phyloP scores from a whole-genome alignment of 768 basidiomycete genomes.

The Nidularia pulvinata region DNA sequence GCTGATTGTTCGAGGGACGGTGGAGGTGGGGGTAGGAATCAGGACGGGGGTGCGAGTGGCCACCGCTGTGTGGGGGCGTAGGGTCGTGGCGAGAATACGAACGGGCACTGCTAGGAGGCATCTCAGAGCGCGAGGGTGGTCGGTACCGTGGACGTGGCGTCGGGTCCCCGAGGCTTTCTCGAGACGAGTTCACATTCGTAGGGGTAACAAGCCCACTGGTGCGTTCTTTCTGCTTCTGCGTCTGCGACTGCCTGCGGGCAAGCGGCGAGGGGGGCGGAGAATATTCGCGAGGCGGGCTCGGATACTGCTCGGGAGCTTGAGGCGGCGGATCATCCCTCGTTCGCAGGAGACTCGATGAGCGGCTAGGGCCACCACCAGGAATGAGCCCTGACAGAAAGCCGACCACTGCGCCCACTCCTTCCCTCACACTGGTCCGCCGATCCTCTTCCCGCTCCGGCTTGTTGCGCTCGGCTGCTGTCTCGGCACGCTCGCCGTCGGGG shows the following conservation, averaged over 20 bases:
- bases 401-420: slow-evolving; percentile 62
- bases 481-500: slow-evolving; percentile 68
- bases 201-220: slow-evolving; percentile 21
- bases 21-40: slow-evolving; percentile 9
- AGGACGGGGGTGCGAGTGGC: slow-evolving; percentile 1
- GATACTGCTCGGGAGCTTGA: neutral
- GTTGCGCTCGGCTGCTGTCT: slow-evolving; percentile 20
- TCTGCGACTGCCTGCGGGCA: slow-evolving; percentile 11
- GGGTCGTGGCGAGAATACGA: no score
- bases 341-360: slow-evolving; percentile 13
- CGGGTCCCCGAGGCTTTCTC: slow-evolving; percentile 25
- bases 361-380: slow-evolving; percentile 27
- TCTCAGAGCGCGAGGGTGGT: slow-evolving; percentile 5
- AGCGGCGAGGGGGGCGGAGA: slow-evolving; percentile 32
- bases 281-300: slow-evolving; percentile 8
- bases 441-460: slow-evolving; percentile 21
- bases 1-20: slow-evolving; percentile 8
- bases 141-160: slow-evolving; percentile 11
- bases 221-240: slow-evolving; percentile 8
- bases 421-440: slow-evolving; percentile 20
- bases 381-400: slow-evolving; percentile 69
- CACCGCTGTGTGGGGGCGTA: neutral
- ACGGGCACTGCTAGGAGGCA: neutral
- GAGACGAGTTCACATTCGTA: slow-evolving; percentile 28
- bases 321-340: slow-evolving; percentile 2